Base-by-base conservation (phyloP, 768 basidiomycete genomes). In the Psilocybe cubensis region DNA sequence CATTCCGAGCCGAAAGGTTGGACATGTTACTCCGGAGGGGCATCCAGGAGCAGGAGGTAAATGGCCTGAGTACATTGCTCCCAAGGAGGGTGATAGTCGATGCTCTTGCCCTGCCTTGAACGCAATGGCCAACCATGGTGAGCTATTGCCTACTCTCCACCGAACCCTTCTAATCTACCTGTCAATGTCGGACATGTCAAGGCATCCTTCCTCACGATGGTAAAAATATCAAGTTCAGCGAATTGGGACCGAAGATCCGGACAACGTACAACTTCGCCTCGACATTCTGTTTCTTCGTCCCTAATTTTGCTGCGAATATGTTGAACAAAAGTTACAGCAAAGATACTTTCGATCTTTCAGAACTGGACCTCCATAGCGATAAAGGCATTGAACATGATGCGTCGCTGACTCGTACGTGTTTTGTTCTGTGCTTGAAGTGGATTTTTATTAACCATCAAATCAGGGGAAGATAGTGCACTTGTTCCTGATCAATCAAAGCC, bases 41-140 rank as follows among this genome's bases (percentile, higher is more conserved):
- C 71, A 78, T 50, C 80, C 83, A 2, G 88, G 87, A 0, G 79
- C 73, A 46, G 82, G 77, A 27, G 87, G 89, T 0, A 66, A 77
- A 43, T 92, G 90, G 90, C 89, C 90, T 0, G 83, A 86, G 64
- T 91, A 79, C 64, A 71, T 77, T 1, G 70, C 85, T 2, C 80
- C 88, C 9, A 71, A 69, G 55, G 78, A 84, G 8, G 83, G 82
- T 1, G 90, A 92, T 62, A 91, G 89, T 63, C 77, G 91, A 2
- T 83, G 83, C 59, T 82, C 86, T 1, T 92, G 91, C 61, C 91
- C 91, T 1, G 89, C 82, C 11, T 68, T 93, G 57, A 93, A 94
- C 62, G 87, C 89, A 0, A 76, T 94, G 83, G 89, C 91, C 6
- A 93, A 93, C 67, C 91, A 93, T 58, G 92, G 91, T 91, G 35